These are phyloP conservation scores for Tolypocladium cylindrosporum DNA, from an alignment of 2,329 filamentous ascomycete genomes.

Conservation along the genomic window DNA sequence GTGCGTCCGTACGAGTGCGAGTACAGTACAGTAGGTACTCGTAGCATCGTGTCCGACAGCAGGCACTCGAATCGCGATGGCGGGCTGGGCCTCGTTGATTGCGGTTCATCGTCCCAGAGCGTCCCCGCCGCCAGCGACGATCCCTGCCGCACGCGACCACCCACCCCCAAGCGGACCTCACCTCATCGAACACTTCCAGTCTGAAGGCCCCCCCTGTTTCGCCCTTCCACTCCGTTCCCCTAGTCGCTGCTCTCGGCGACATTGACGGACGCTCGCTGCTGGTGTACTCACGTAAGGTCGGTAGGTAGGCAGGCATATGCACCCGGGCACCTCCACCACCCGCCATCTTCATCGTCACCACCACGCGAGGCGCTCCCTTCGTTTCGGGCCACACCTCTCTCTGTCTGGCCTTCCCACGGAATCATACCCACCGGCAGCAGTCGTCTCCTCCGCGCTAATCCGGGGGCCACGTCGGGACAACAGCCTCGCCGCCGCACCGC, in stretches of 20 bases:
- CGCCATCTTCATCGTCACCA: background rate
- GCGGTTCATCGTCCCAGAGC: background rate
- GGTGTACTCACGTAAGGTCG: background rate
- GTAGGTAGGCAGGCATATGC: too few species aligned
- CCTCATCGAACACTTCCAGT: background rate
- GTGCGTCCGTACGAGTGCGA: too few species aligned
- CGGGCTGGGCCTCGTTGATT: background rate
- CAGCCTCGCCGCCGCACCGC: background rate
- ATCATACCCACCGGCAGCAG: background rate
- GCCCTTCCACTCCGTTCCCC: background rate
- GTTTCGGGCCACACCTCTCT: background rate
- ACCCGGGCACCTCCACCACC: background rate
- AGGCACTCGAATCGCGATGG: too few species aligned
- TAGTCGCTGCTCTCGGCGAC: background rate
- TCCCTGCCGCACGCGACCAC: constrained; percentile 10
- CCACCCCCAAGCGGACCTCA: background rate
- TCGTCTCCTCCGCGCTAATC: background rate
- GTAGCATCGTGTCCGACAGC: too few species aligned
- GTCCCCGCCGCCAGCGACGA: constrained; percentile 7
- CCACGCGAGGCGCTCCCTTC: background rate
- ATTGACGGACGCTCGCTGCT: background rate
- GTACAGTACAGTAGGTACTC: too few species aligned
- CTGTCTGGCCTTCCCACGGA: background rate
- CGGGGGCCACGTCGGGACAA: background rate
- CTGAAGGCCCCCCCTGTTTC: background rate